Evolutionary conservation across 1,284 basidiomycete genomes (phyloP), one percentile per base, ranked within the genome.

Genomic region (Hypsizygus ulmarius): DNA sequence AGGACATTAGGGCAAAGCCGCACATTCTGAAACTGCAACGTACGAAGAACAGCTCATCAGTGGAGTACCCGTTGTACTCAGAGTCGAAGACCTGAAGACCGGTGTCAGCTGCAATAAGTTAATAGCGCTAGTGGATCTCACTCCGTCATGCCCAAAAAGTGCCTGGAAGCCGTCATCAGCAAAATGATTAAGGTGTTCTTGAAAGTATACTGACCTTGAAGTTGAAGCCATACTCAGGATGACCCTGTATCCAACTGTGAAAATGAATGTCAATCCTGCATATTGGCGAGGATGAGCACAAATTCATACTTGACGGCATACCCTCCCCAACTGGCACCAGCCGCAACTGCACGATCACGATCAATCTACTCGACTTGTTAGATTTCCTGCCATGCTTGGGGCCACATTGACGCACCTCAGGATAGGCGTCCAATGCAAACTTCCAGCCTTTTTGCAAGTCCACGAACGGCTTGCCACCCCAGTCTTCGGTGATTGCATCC

Each of bases 231-330:
- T 71, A 91, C 52, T 93, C 87, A 11, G 93, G 92, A 66, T 96
- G 91, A 0, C 93, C 90, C 67, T 94, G 89, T 52, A 96, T 93
- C 91, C 90, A 97, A 66, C 93, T 96, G 47, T 5, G 48, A 43
- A 28, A 18, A 52, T 43, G 30, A 57, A 5, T 19, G 36, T 50
- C 7, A 39, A 29, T 3, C 6, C 16, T 29, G 11, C n/a, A n/a
- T n/a, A 53, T 32, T 15, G 43, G 15, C 36, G 32, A 36, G 40
- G 14, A 21, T 18, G 14, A 45, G 34, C 34, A 30, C 28, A 16
- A 12, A 12, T 14, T 55, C 75, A 21, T 60, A 90, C 87, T 91
- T 90, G 70, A 91, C 84, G 9, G 88, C 87, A 64, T 88, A 91
- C 47, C 89, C 88, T 45, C 88, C 89, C 72, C 84, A 91, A 55